These are phyloP conservation scores for Fusarium nelsonii DNA, from an alignment of 2,329 filamentous ascomycete species.

Conservation along the genomic window DNA sequence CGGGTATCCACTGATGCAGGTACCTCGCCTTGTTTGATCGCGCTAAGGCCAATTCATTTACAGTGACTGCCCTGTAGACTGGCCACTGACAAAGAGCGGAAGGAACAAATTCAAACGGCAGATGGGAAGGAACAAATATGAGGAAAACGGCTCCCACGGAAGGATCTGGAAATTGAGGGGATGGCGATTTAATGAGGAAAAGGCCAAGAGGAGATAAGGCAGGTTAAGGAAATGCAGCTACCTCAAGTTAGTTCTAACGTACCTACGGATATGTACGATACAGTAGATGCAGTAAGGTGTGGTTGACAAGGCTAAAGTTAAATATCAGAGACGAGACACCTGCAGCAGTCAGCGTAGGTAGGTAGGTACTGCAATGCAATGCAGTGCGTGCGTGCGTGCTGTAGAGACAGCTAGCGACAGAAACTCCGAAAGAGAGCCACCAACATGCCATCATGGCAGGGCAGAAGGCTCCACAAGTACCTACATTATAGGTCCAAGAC, in stretches of 20 bases:
- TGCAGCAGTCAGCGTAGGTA: not conserved
- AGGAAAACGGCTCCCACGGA: conserved; percentile 7
- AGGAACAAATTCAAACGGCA: conserved; percentile 34
- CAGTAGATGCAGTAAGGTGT: conserved; percentile 16
- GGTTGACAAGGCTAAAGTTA: conserved; percentile 13
- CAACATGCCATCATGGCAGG: conserved; percentile 28
- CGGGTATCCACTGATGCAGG: conserved; percentile 45
- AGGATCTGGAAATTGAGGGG: conserved; percentile 13
- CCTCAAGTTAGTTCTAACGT: conserved; percentile 13
- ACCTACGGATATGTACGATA: conserved; percentile 12
- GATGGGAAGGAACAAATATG: conserved; percentile 3
- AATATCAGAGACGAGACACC: conserved; percentile 12
- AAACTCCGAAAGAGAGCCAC: conserved; percentile 16
- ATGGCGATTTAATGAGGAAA: conserved; percentile 41
- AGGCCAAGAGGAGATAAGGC: conserved; percentile 29
- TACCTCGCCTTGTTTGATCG: conserved; percentile 47
- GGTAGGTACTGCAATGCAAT: no score
- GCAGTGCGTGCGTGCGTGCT: not conserved
- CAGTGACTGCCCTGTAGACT: conserved; percentile 3
- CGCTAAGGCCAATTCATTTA: conserved; percentile 39
- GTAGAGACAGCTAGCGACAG: not conserved
- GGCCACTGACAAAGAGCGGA: conserved; percentile 28
- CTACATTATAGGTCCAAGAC: not conserved
- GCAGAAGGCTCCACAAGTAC: not conserved
- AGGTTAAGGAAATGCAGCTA: conserved; percentile 10